phyloP scores from a whole-genome alignment of 768 basidiomycete genomes.

The Boletus fagicola region DNA sequence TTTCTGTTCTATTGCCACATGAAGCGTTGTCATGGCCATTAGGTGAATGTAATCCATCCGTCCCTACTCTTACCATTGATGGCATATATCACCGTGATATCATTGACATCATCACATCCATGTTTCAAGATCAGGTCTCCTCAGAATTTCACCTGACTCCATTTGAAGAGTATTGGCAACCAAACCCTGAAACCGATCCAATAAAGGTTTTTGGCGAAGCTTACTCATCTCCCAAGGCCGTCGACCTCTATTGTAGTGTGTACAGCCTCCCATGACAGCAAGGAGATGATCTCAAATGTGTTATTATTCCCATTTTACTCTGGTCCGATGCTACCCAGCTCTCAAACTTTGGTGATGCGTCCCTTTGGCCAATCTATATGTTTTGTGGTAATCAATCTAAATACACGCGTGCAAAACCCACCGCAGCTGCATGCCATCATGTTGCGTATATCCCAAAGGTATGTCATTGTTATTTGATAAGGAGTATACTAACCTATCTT shows the following conservation, averaged over 20 bases:
- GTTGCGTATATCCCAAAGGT: constrained; percentile 14
- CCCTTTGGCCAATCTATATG: constrained; percentile 28
- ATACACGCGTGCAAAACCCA: constrained; percentile 2
- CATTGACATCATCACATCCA: constrained; percentile 3
- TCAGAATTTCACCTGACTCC: not conserved
- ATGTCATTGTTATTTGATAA: not conserved
- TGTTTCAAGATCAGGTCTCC: not conserved
- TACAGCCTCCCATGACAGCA: not conserved
- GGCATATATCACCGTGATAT: not conserved
- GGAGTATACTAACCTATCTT: not conserved
- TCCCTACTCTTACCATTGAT: not conserved
- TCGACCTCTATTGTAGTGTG: not conserved
- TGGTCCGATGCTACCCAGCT: constrained; percentile 29
- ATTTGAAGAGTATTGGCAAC: constrained; percentile 6
- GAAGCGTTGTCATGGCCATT: not conserved
- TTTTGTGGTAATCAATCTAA: constrained; percentile 15
- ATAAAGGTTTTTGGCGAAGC: not conserved
- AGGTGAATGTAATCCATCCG: not conserved
- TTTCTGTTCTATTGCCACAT: constrained; percentile 1
- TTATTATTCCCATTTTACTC: constrained; percentile 16
- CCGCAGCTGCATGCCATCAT: constrained; percentile 12
- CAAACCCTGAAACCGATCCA: not conserved
- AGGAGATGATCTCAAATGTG: constrained; percentile 4
- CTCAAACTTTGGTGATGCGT: constrained; percentile 27
- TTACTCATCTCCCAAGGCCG: not conserved